These are phyloP conservation scores for Agroathelia rolfsii DNA, from an alignment of 1,284 basidiomycete species.

Conservation along the genomic window DNA sequence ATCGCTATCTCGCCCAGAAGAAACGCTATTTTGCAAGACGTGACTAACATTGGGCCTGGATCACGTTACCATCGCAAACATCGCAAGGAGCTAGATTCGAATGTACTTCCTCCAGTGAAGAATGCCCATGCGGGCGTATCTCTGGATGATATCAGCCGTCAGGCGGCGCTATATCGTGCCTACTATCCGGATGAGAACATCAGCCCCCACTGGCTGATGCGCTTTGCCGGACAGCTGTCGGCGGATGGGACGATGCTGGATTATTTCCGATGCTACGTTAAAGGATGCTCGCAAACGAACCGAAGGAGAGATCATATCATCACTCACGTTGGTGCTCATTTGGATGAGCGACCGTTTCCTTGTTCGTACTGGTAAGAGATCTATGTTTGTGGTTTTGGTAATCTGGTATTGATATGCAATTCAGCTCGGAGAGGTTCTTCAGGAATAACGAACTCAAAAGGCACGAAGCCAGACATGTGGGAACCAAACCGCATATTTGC, in stretches of 20 bases:
- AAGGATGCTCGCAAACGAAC: slow-evolving; percentile 52
- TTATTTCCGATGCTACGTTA: slow-evolving; percentile 57
- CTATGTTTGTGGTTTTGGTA: slow-evolving; percentile 2
- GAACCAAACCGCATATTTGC: slow-evolving; percentile 47
- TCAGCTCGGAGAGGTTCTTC: slow-evolving; percentile 49
- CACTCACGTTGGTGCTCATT: slow-evolving; percentile 59
- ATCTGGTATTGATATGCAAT: slow-evolving; percentile 7
- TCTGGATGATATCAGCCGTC: slow-evolving; percentile 39
- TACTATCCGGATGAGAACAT: slow-evolving; percentile 44
- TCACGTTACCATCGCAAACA: too few species aligned
- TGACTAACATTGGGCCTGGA: too few species aligned
- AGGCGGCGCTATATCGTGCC: slow-evolving; percentile 40
- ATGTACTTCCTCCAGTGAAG: slow-evolving; percentile 39
- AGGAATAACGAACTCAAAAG: slow-evolving; percentile 69
- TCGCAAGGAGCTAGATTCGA: too few species aligned
- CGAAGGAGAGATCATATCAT: slow-evolving; percentile 63
- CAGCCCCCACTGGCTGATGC: slow-evolving; percentile 51
- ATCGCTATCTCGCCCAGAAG: too few species aligned
- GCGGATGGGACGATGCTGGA: slow-evolving; percentile 40
- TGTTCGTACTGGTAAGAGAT: slow-evolving; percentile 46
- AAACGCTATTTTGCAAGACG: too few species aligned
- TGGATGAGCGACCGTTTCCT: slow-evolving; percentile 53
- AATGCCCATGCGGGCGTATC: slow-evolving; percentile 52
- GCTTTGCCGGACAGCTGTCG: slow-evolving; percentile 55
- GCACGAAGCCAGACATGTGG: slow-evolving; percentile 54